phyloP scores from a whole-genome alignment of 108 stramenopile genomes.

The Skeletonema costatum region DNA sequence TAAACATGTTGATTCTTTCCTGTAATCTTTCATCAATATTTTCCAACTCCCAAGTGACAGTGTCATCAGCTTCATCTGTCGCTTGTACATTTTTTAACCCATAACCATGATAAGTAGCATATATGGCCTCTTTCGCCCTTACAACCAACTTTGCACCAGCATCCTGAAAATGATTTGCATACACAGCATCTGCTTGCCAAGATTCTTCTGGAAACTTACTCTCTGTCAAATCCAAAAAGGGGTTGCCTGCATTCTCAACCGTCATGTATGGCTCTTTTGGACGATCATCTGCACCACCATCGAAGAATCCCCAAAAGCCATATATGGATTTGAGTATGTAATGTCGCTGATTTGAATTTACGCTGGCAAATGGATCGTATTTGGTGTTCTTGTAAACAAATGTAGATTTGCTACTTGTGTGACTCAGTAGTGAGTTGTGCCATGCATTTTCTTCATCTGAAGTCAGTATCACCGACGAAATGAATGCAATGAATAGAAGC shows the following conservation, averaged over 20 bases:
- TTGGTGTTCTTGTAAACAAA: slow-evolving; percentile 6
- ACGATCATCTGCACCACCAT: slow-evolving; percentile 75
- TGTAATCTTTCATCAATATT: slow-evolving; percentile 47
- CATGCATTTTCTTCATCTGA: slow-evolving; percentile 16
- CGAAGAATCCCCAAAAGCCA: slow-evolving; percentile 79
- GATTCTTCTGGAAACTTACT: slow-evolving; percentile 74
- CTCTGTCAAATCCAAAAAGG: slow-evolving; percentile 67
- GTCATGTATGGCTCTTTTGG: slow-evolving; percentile 64
- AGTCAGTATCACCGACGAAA: slow-evolving; percentile 11
- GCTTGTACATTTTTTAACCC: slow-evolving; percentile 50
- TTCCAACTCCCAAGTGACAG: slow-evolving; percentile 11
- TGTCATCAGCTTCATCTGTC: slow-evolving; percentile 5
- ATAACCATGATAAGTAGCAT: slow-evolving; percentile 63
- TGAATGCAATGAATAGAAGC: slow-evolving; percentile 20
- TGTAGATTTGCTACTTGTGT: neutral
- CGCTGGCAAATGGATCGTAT: slow-evolving; percentile 14
- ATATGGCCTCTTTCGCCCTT: slow-evolving; percentile 77
- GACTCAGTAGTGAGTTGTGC: slow-evolving; percentile 9
- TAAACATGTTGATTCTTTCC: slow-evolving; percentile 62
- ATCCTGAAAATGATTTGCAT: slow-evolving; percentile 83
- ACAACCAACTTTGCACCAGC: slow-evolving; percentile 67
- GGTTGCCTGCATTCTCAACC: slow-evolving; percentile 27
- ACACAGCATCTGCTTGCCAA: slow-evolving; percentile 89
- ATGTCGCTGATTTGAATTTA: slow-evolving; percentile 27
- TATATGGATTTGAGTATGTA: slow-evolving; percentile 20